A percentile compares a stretch with the other conserved stretches of the same genome.
Conservation (phyloP, 129 eudicot species). For the Pittosporum tobira region DNA sequence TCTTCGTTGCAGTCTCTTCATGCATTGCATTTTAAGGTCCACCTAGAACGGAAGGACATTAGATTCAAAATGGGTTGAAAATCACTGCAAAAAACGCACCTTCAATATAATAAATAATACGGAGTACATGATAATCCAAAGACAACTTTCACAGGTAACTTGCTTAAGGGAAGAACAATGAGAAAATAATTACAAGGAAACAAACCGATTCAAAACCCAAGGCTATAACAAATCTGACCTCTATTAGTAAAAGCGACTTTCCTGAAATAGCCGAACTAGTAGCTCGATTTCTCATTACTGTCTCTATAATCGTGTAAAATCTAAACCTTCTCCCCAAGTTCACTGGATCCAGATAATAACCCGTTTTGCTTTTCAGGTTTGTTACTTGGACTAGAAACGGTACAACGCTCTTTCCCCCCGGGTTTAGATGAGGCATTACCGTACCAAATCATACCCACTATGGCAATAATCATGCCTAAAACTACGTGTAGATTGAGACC, state of each 20-base stretch:
- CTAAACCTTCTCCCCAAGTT: constrained; percentile 6
- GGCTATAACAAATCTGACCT: background rate
- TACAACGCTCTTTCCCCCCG: constrained; percentile 15
- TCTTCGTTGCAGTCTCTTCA: no score
- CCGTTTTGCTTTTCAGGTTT: background rate
- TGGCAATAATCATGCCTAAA: constrained; percentile 35
- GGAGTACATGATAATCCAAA: no score
- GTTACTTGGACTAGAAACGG: background rate
- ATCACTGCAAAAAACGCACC: no score
- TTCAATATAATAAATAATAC: no score
- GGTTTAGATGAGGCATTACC: constrained; percentile 49
- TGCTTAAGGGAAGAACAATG: background rate
- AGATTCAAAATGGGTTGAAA: no score
- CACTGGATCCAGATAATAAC: background rate
- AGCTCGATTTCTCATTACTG: background rate
- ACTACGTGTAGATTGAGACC: constrained; percentile 78
- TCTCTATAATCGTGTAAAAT: background rate
- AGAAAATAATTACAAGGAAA: background rate
- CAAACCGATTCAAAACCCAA: background rate
- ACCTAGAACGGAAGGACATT: no score
- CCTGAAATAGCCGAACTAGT: background rate
- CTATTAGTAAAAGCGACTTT: background rate
- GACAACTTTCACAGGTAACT: background rate
- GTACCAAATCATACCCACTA: constrained; percentile 68
- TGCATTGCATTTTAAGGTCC: no score